A percentile compares a stretch with the other conserved stretches of the same genome.
Conservation (phyloP, 495 filamentous ascomycete genomes). For the Neurospora sp. region DNA sequence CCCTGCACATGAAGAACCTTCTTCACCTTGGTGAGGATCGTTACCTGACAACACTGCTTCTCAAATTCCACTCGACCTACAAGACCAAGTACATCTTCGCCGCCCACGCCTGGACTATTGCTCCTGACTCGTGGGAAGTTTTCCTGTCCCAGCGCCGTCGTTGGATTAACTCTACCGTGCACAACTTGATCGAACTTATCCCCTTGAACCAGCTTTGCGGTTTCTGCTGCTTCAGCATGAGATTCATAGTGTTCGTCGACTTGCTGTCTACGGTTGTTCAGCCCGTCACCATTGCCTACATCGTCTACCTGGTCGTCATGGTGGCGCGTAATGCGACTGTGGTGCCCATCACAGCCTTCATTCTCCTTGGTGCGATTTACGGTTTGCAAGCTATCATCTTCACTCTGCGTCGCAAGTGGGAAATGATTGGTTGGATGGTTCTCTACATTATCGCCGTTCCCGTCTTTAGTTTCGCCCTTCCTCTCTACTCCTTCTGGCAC, state of each 20-base stretch:
- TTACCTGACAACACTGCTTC: slow-evolving; percentile 87
- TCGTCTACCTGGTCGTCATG: slow-evolving; percentile 77
- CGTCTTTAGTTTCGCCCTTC: slow-evolving; percentile 82
- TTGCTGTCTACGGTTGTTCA: slow-evolving; percentile 84
- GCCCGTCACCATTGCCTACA: slow-evolving; percentile 86
- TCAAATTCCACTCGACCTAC: slow-evolving; percentile 86
- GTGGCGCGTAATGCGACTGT: slow-evolving; percentile 47
- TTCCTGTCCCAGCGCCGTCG: slow-evolving; percentile 97
- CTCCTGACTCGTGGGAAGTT: slow-evolving; percentile 84
- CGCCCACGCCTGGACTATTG: slow-evolving; percentile 91
- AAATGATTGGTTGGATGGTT: slow-evolving; percentile 99
- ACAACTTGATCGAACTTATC: slow-evolving; percentile 94
- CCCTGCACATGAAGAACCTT: slow-evolving; percentile 97
- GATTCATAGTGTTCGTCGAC: slow-evolving; percentile 94
- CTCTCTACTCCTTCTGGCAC: slow-evolving; percentile 96
- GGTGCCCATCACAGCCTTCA: slow-evolving; percentile 74
- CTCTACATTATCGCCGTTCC: slow-evolving; percentile 89
- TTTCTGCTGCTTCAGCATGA: slow-evolving; percentile 99
- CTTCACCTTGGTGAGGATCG: slow-evolving; percentile 92
- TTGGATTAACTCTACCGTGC: slow-evolving; percentile 99
- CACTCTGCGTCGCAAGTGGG: slow-evolving; percentile 91
- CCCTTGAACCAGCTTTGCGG: slow-evolving; percentile 89
- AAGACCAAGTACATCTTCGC: slow-evolving; percentile 96
- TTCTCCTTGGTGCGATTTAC: slow-evolving; percentile 88
- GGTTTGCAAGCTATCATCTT: slow-evolving; percentile 97